These are phyloP conservation scores for Puccinia coronata DNA, from an alignment of 1,284 basidiomycete genomes.

Conservation along the genomic window DNA sequence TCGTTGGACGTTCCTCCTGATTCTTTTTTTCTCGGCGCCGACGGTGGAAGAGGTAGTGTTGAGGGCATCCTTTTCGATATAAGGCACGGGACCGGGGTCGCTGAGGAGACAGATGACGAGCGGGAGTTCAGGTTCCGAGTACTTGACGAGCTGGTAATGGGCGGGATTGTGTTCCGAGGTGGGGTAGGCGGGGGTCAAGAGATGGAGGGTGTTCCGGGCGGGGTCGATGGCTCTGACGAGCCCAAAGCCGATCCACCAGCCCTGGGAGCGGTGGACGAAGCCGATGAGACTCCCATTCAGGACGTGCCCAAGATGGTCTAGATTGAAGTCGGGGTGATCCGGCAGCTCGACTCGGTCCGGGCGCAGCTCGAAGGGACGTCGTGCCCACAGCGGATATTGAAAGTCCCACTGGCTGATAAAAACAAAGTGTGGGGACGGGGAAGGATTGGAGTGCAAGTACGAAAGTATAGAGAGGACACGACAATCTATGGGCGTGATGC, in stretches of 20 bases:
- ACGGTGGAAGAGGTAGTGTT: not conserved
- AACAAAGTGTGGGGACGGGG: not conserved
- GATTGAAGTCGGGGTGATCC: conserved; percentile 34
- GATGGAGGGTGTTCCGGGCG: not conserved
- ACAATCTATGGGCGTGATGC: conserved; percentile 29
- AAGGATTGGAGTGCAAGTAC: conserved; percentile 26
- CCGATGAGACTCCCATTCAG: conserved; percentile 21
- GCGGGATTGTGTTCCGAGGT: not conserved
- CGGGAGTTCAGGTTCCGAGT: conserved; percentile 26
- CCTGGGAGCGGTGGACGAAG: not conserved
- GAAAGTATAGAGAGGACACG: conserved; percentile 28
- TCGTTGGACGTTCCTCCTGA: conserved; percentile 38
- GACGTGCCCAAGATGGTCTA: conserved; percentile 22
- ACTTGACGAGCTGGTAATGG: conserved; percentile 21
- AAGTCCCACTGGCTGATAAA: conserved; percentile 30
- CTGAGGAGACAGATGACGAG: not conserved
- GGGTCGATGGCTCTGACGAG: conserved; percentile 19
- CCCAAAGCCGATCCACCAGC: conserved; percentile 24
- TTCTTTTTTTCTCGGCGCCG: conserved; percentile 15
- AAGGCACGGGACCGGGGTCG: conserved; percentile 6
- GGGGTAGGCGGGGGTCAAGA: conserved; percentile 26
- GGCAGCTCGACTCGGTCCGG: not conserved
- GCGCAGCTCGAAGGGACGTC: conserved; percentile 14
- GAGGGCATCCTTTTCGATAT: conserved; percentile 13
- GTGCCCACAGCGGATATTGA: conserved; percentile 15